Percentiles rank a stretch among this genome's conserved stretches.
Conservation (phyloP, 2,329 filamentous ascomycete species). For the Microsporum ferrugineum region DNA sequence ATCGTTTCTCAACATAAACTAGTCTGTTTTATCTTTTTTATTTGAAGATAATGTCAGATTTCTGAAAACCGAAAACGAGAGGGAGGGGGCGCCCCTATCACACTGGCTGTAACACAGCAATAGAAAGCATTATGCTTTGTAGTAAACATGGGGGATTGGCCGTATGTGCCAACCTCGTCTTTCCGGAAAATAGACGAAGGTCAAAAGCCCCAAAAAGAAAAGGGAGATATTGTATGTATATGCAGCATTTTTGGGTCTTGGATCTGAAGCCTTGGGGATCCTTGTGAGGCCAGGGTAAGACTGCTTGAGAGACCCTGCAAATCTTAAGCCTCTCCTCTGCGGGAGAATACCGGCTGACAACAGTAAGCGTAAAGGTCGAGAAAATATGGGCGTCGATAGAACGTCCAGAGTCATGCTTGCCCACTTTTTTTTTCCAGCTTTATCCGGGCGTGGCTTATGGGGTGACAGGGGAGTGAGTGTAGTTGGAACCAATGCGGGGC, state of each 20-base stretch:
- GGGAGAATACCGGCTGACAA: not conserved
- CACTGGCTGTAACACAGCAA: not conserved
- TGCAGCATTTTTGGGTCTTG: not conserved
- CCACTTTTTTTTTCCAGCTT: not conserved
- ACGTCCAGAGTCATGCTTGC: not conserved
- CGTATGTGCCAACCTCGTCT: conserved; percentile 6
- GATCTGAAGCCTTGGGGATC: not conserved
- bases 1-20: conserved; percentile 1
- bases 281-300: not conserved
- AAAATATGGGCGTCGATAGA: not conserved
- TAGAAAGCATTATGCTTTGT: not conserved
- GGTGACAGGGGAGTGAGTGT: not conserved
- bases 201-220: conserved; percentile 1
- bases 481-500: conserved; percentile 5
- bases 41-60: not conserved
- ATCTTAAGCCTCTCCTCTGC: not conserved
- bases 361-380: not conserved
- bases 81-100: not conserved
- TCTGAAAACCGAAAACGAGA: not conserved
- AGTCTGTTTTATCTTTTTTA: not conserved
- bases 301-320: not conserved
- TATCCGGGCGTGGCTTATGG: conserved; percentile 5
- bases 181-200: conserved; percentile 6
- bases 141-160: not conserved
- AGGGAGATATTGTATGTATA: not conserved